Evolutionary conservation across 441 rosid species (phyloP).

Genomic region (Arabidopsis lyrata): DNA sequence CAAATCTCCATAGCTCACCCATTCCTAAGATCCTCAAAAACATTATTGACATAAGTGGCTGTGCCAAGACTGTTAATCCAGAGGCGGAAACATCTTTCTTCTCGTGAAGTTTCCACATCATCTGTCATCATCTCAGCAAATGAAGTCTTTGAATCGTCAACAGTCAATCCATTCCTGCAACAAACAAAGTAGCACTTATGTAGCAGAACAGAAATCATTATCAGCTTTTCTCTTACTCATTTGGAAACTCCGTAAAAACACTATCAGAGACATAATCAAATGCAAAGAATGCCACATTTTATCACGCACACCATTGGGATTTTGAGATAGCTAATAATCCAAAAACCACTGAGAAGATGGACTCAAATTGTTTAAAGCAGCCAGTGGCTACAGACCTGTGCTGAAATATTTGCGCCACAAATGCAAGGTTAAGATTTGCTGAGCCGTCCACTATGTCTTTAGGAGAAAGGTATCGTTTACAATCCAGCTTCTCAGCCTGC

Average conservation of each 20-base stretch:
- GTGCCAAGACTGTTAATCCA: slow-evolving; percentile 98
- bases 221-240: slow-evolving; percentile 22
- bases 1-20: slow-evolving; percentile 64
- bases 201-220: slow-evolving; percentile 8
- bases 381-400: slow-evolving; percentile 65
- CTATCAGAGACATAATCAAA: slow-evolving; percentile 5
- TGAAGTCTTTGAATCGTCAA: slow-evolving; percentile 73
- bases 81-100: slow-evolving; percentile 97
- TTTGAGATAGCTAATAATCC: background rate
- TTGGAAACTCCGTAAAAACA: slow-evolving; percentile 10
- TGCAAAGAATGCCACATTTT: slow-evolving; percentile 12
- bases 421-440: slow-evolving; percentile 96
- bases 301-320: background rate
- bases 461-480: slow-evolving; percentile 84
- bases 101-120: slow-evolving; percentile 91
- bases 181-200: slow-evolving; percentile 29
- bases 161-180: slow-evolving; percentile 90
- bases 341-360: background rate
- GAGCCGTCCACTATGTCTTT: slow-evolving; percentile 96
- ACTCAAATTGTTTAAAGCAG: slow-evolving; percentile 15
- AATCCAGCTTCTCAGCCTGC: slow-evolving; percentile 96
- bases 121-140: slow-evolving; percentile 98
- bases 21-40: slow-evolving; percentile 94
- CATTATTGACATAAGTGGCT: slow-evolving; percentile 78
- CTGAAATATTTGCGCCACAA: slow-evolving; percentile 97